Evolutionary conservation across 2,329 filamentous ascomycete species (phyloP), one percentile per base, ranked within the genome.

Genomic region (Phialocephala subalpina): DNA sequence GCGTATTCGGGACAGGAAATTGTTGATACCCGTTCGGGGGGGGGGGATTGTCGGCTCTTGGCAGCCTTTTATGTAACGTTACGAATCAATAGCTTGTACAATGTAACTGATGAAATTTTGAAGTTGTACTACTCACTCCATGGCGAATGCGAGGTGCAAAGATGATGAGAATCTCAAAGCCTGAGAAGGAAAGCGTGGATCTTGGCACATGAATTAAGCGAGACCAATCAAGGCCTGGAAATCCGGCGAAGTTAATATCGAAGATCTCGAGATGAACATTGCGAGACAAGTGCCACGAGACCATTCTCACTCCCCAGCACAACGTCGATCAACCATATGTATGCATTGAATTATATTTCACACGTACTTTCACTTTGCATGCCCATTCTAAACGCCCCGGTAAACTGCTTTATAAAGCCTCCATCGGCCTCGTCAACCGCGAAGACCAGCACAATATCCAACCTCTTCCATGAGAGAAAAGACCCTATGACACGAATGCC

Each of bases 331-430:
- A 25, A 35, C 25, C 27, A 55, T 33, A 8, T 55, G 33, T 55
- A 55, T 35, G 52, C 52, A n/a, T 55, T 55, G 25, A 25, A 55
- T 55, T 55, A 55, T 33, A 47, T 33, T 20, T 33, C 29, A 11
- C 33, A 38, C 33, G 7, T 25, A 57, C 20, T n/a, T 27, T 25
- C 33, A 57, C 33, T 38, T 57, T 40, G 55, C 18, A 62, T 47
- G 38, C 57, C 47, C 11, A 47, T 22, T 60, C 57, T 56, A 38
- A 60, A 64, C 62, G 47, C 57, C 57, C 27, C 47, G 3, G 22
- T 59, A 38, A 25, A 45, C 40, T 16, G 16, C 1, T 65, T 57
- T 47, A 65, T 49, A 60, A 25, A 57, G n/a, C n/a, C n/a, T n/a
- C n/a, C n/a, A n/a, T n/a, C n/a, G n/a, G n/a, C n/a, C n/a, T n/a